phyloP scores from a whole-genome alignment of 2,329 filamentous ascomycete genomes.

The Orbilia blumenaviensis region DNA sequence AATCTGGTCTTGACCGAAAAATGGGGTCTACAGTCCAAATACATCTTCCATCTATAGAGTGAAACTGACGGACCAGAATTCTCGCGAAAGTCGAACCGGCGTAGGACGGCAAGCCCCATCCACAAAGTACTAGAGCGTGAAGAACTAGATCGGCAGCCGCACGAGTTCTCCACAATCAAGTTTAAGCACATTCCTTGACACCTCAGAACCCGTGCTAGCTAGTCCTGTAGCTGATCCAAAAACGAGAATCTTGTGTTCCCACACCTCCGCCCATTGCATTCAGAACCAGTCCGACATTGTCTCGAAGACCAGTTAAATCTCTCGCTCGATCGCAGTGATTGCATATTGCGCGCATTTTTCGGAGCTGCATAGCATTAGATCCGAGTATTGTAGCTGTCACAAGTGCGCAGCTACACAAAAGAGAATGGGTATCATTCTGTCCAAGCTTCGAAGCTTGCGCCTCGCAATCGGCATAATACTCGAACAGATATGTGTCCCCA shows the following conservation, averaged over 20 bases:
- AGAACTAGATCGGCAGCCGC: not conserved
- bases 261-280: not conserved
- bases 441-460: constrained; percentile 22
- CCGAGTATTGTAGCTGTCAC: not conserved
- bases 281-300: not conserved
- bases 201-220: not conserved
- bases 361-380: not conserved
- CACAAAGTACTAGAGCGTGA: not conserved
- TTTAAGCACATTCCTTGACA: not conserved
- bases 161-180: not conserved
- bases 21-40: not conserved
- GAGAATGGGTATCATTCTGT: constrained; percentile 41
- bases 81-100: not conserved
- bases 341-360: not conserved
- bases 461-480: constrained; percentile 13
- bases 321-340: not conserved
- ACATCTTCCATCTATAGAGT: too few relatives aligned
- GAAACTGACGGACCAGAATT: too few relatives aligned
- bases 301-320: too few relatives aligned
- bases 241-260: not conserved
- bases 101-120: not conserved
- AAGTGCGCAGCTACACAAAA: not conserved
- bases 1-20: not conserved
- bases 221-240: not conserved
- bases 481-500: constrained; percentile 47